A percentile compares a stretch with the other conserved stretches of the same genome.
Evolutionary conservation across 306 rosid species (phyloP).

Genomic region (Vachellia pachyceras): DNA sequence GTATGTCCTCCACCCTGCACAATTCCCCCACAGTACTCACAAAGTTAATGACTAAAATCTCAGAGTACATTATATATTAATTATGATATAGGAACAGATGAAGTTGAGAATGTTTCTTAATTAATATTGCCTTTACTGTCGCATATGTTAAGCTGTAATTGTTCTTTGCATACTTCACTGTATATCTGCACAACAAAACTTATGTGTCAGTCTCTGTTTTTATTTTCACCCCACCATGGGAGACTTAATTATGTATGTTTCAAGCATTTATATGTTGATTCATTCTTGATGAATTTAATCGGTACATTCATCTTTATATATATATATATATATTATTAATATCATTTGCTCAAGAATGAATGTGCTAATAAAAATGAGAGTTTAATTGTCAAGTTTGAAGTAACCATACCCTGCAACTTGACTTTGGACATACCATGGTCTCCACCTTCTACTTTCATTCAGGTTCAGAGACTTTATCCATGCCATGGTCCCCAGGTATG

Average conservation of each 20-base stretch:
- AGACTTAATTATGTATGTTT: background rate
- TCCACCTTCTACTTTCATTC: conserved; percentile 27
- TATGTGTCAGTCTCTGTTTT: background rate
- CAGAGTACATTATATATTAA: too few species aligned
- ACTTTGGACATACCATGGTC: conserved; percentile 39
- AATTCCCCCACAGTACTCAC: too few species aligned
- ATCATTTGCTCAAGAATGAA: too few species aligned
- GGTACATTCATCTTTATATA: background rate
- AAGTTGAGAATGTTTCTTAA: too few species aligned
- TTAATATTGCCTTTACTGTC: conserved; percentile 4
- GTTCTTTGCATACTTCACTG: background rate
- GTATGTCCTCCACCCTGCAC: conserved; percentile 47
- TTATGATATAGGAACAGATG: background rate
- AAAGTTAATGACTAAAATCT: too few species aligned
- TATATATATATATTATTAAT: too few species aligned
- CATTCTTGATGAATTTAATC: background rate
- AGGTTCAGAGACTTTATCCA: conserved; percentile 34
- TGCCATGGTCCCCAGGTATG: conserved; percentile 28
- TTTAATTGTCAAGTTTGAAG: background rate
- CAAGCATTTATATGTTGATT: background rate
- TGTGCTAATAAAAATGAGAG: background rate
- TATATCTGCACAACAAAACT: background rate
- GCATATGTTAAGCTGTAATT: conserved; percentile 11
- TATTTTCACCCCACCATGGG: background rate
- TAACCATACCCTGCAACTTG: conserved; percentile 47